A percentile compares a stretch with the other conserved stretches of the same genome.
Evolutionary conservation across 2,329 filamentous ascomycete genomes (phyloP).

Genomic region (Erysiphe pulchra): DNA sequence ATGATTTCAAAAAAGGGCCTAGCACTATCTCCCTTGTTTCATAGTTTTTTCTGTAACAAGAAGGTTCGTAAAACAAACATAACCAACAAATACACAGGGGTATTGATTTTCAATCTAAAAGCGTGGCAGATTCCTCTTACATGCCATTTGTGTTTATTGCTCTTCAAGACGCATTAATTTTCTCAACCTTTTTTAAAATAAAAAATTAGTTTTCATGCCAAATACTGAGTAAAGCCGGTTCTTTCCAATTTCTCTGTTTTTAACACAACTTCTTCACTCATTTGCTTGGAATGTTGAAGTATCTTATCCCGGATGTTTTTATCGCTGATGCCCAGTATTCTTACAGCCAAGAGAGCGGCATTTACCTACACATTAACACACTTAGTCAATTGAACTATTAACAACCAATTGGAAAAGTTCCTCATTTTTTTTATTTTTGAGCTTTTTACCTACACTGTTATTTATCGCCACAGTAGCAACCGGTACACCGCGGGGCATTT

Average conservation of each 20-base stretch:
- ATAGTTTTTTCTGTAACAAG: no score
- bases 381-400: not conserved
- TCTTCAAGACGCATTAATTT: no score
- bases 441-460: conserved; percentile 29
- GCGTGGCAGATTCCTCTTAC: no score
- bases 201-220: no score
- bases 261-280: conserved; percentile 35
- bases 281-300: conserved; percentile 32
- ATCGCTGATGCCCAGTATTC: conserved; percentile 36
- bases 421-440: no score
- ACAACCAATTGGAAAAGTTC: not conserved
- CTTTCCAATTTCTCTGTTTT: conserved; percentile 33
- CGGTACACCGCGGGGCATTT: conserved; percentile 51
- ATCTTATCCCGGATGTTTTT: conserved; percentile 28
- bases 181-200: no score
- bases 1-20: no score
- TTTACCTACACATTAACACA: conserved; percentile 18
- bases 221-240: conserved; percentile 19
- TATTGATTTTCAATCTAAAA: no score
- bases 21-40: no score
- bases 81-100: no score
- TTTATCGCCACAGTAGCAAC: conserved; percentile 58
- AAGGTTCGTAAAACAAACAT: no score
- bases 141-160: no score
- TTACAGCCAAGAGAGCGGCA: conserved; percentile 43